phyloP scores from a whole-genome alignment of 2,329 filamentous ascomycete species.

The Fusarium subglutinans region DNA sequence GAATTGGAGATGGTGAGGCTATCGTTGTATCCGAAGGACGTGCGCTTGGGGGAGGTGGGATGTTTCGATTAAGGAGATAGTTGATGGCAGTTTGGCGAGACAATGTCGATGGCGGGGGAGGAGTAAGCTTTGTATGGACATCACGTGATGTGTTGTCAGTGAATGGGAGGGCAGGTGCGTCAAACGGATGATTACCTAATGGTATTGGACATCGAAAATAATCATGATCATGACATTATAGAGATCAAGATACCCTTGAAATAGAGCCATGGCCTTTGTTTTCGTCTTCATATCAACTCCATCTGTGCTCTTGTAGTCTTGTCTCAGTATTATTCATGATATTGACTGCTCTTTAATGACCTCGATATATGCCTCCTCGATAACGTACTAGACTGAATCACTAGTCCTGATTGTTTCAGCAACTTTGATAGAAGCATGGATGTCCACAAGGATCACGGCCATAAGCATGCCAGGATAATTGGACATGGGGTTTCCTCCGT shows the following conservation, averaged over 20 bases:
- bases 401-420: slow-evolving; percentile 17
- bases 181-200: slow-evolving; percentile 9
- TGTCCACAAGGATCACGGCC: slow-evolving; percentile 17
- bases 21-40: slow-evolving; percentile 54
- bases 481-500: slow-evolving; percentile 14
- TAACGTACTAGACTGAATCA: slow-evolving; percentile 31
- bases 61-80: slow-evolving; percentile 51
- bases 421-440: slow-evolving; percentile 35
- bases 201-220: background rate
- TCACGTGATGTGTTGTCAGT: slow-evolving; percentile 33
- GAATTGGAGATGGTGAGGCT: slow-evolving; percentile 42
- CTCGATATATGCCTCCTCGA: slow-evolving; percentile 29
- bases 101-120: slow-evolving; percentile 47
- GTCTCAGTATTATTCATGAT: background rate
- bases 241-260: background rate
- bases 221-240: background rate
- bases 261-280: background rate
- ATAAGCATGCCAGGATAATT: slow-evolving; percentile 19
- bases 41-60: slow-evolving; percentile 43
- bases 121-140: slow-evolving; percentile 3
- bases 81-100: slow-evolving; percentile 33
- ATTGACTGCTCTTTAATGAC: background rate
- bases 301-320: too few relatives aligned
- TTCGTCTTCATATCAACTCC: background rate
- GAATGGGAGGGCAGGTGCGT: slow-evolving; percentile 6